Evolutionary conservation across 306 rosid species (phyloP), one percentile per base, ranked within the genome.

Genomic region (Geum urbanum): DNA sequence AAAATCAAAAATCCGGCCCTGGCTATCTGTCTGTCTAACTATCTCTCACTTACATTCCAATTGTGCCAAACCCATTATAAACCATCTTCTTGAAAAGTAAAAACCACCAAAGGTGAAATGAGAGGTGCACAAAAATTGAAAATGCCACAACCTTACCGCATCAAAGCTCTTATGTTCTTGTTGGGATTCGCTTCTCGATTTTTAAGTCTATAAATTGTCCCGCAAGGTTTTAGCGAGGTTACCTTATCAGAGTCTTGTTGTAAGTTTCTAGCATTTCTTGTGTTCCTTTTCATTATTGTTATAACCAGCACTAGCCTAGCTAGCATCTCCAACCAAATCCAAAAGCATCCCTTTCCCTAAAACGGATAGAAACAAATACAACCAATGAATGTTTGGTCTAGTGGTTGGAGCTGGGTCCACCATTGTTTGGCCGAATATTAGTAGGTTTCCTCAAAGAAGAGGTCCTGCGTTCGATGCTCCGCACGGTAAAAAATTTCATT

Each of bases 11-110:
- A n/a, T n/a, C n/a, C n/a, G n/a, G n/a, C n/a, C n/a, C n/a, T n/a
- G n/a, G n/a, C n/a, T 71, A 60, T 44, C 72, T 66, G 58, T 67
- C 74, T 49, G 60, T 82, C 83, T 55, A 64, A 58, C 69, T 69
- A 63, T 67, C 72, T 45, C 66, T 80, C 84, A 73, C 68, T 69
- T 82, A 62, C 73, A 74, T 78, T 77, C 67, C 84, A 63, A 43
- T 70, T 68, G 80, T 76, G 85, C 90, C 87, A 65, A 83, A 82
- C 96, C 91, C 96, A 83, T 79, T 68, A 84, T 60, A 52, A 40
- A 55, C 24, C 69, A 57, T 52, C 79, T 67, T 22, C 73, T 55
- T 19, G 41, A 22, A 9, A 9, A 44, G 16, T 45, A 14, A 15
- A 58, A 66, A 50, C 15, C 63, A 65, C 66, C n/a, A 53, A 37